Conservation (phyloP, 176 grass and related monocot species). For the Avena atlantica region DNA sequence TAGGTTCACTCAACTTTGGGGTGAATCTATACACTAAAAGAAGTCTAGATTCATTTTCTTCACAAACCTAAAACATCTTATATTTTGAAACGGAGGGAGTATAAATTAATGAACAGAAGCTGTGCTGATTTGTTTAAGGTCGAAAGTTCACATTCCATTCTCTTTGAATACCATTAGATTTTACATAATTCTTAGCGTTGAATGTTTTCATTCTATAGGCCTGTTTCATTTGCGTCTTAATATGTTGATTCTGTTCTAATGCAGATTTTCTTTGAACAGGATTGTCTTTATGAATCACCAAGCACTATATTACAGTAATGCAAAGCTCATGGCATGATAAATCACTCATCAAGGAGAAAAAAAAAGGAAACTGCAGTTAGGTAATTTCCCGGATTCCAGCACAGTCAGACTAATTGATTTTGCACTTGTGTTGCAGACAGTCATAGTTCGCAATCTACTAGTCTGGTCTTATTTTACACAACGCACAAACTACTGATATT, state of each 20-base stretch:
- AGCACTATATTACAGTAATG: neutral
- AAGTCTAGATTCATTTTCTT: too few species aligned
- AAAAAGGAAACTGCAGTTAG: too few species aligned
- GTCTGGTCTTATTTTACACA: constrained; percentile 10
- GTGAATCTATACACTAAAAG: too few species aligned
- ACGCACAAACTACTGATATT: neutral
- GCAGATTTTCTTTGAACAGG: constrained; percentile 16
- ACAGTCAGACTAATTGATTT: constrained; percentile 5
- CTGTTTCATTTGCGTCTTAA: neutral
- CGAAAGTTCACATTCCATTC: neutral
- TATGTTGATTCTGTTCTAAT: neutral
- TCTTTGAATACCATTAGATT: neutral
- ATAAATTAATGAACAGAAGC: neutral
- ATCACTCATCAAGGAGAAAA: neutral
- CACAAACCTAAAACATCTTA: too few species aligned
- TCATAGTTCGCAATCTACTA: neutral
- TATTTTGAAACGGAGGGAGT: too few species aligned
- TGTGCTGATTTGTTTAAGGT: neutral
- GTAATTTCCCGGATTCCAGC: neutral
- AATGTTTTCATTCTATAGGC: neutral
- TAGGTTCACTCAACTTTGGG: too few species aligned
- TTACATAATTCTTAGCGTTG: neutral
- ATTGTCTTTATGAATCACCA: constrained; percentile 6
- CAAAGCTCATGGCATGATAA: neutral
- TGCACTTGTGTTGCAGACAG: neutral